Evolutionary conservation across 1,284 basidiomycete genomes (phyloP).

Genomic region (Takashimella tepidaria): DNA sequence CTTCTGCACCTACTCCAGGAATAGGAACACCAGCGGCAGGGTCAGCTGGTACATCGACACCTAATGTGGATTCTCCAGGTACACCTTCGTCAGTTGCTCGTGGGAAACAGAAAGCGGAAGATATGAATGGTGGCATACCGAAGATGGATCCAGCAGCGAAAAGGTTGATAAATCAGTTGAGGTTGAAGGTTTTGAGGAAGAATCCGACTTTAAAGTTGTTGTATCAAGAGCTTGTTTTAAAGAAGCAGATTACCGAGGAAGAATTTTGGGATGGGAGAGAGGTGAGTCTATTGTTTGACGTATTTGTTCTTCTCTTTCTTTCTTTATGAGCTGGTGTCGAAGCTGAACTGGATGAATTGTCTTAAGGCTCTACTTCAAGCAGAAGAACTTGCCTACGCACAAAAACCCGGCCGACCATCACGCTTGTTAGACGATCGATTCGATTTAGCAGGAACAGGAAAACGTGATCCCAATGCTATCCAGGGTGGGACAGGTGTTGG

Average conservation of each 20-base stretch:
- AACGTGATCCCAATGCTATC: slow-evolving; percentile 24
- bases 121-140: neutral
- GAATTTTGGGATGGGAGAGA: slow-evolving; percentile 96
- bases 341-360: slow-evolving; percentile 54
- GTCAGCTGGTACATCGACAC: slow-evolving; percentile 1
- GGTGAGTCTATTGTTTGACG: slow-evolving; percentile 51
- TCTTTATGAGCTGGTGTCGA: slow-evolving; percentile 5
- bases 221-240: slow-evolving; percentile 79
- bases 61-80: slow-evolving; percentile 8
- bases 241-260: slow-evolving; percentile 75
- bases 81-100: slow-evolving; percentile 12
- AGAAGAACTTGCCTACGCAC: slow-evolving; percentile 57
- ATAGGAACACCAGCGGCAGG: slow-evolving; percentile 2
- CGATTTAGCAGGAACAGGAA: slow-evolving; percentile 56
- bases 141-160: slow-evolving; percentile 5
- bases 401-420: slow-evolving; percentile 75
- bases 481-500: slow-evolving; percentile 42
- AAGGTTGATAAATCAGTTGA: slow-evolving; percentile 50
- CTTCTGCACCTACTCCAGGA: slow-evolving; percentile 4
- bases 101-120: slow-evolving; percentile 14
- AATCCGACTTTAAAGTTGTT: slow-evolving; percentile 69
- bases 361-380: slow-evolving; percentile 58
- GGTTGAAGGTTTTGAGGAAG: slow-evolving; percentile 68
- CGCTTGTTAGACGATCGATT: slow-evolving; percentile 79
- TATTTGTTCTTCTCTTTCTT: slow-evolving; percentile 9